A percentile compares a stretch with the other conserved stretches of the same genome.
Evolutionary conservation across 1,139 yeast genomes (phyloP).

Genomic region (Suhomyces anneliseae): DNA sequence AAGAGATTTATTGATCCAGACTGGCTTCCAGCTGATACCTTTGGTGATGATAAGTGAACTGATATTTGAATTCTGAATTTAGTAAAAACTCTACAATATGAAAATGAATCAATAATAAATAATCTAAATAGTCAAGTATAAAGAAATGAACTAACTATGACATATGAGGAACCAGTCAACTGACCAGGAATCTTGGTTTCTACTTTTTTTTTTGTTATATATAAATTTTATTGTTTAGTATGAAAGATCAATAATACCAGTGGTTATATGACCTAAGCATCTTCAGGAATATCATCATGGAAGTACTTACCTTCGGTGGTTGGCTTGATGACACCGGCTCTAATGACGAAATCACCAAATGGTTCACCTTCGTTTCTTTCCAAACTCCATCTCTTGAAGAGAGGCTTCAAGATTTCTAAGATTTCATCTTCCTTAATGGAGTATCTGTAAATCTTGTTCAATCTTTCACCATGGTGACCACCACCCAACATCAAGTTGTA

Average conservation of each 20-base stretch:
- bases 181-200: not conserved
- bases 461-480: slow-evolving; percentile 90
- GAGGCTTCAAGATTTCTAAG: slow-evolving; percentile 69
- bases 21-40: slow-evolving; percentile 5
- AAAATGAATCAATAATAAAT: too few species aligned
- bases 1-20: too few species aligned
- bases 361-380: slow-evolving; percentile 92
- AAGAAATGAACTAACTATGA: not conserved
- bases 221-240: not conserved
- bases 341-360: slow-evolving; percentile 89
- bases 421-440: slow-evolving; percentile 92
- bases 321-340: slow-evolving; percentile 83
- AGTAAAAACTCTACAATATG: not conserved
- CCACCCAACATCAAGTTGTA: slow-evolving; percentile 96
- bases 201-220: not conserved
- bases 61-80: too few species aligned
- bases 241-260: not conserved
- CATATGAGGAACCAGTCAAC: not conserved
- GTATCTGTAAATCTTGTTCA: slow-evolving; percentile 86
- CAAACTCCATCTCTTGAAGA: slow-evolving; percentile 91
- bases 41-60: slow-evolving; percentile 33
- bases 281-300: slow-evolving; percentile 93
- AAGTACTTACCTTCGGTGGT: slow-evolving; percentile 89
- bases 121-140: not conserved
- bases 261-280: slow-evolving; percentile 36